Evolutionary conservation across 306 rosid species (phyloP), one percentile per base, ranked within the genome.

Genomic region (Rosa persica): DNA sequence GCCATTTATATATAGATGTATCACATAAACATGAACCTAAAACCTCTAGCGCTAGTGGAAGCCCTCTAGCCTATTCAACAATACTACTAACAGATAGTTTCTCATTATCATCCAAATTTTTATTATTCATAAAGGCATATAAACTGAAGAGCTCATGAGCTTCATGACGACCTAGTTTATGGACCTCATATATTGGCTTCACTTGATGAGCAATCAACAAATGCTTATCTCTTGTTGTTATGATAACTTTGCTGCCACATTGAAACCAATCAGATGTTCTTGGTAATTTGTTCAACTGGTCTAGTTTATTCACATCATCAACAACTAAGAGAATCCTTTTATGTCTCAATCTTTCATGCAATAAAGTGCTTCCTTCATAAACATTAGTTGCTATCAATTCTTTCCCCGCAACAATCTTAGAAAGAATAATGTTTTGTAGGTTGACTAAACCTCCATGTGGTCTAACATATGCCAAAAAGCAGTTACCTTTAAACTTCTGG

Each of bases 1-100:
- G 54, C 43, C 36, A 30, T 30, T 30, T 30, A 30, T 30, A 30
- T 2, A 30, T 30, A 30, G 36, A 30, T 30, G 36, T 76, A 0
- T 70, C 46, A 69, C 58, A 70, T 76, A 88, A 51, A 76, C 58
- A 70, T 2, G 82, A 80, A 13, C 89, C 92, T 67, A 88, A 76
- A 43, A 80, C 82, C 60, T 72, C 69, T 47, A 86, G 34, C 22
- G 83, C 87, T 78, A 86, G 8, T 23, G 92, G 90, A 36, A 65
- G 70, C 6, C 70, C 70, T 6, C 34, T 11, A 16, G 70, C 70
- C 34, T 65, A 65, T 13, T 65, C 4, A 12, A 65, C 67, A 10
- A 27, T 20, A 27, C 6, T 5, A 12, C 1, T 27, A 47, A 47
- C 17, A 11, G 9, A 15, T 0, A 61, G 67, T 27, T 61, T 25